Evolutionary conservation across 2,329 filamentous ascomycete species (phyloP).

Genomic region (Iodosphaeria phyllophila): DNA sequence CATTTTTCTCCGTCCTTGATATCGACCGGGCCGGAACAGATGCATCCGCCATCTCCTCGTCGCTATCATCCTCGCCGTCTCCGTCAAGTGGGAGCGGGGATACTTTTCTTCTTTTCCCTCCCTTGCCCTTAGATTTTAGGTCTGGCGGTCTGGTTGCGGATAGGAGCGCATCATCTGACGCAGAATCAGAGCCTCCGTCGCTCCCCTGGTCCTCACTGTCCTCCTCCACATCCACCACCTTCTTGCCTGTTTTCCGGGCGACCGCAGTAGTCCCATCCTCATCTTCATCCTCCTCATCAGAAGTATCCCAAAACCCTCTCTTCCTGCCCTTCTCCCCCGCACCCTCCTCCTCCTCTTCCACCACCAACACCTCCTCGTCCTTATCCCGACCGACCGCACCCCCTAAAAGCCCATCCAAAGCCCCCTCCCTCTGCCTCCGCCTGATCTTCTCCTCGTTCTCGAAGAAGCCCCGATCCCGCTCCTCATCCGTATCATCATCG

Average conservation of each 20-base stretch:
- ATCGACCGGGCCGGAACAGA: no score
- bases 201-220: slow-evolving; percentile 11
- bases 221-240: slow-evolving; percentile 11
- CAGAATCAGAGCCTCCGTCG: slow-evolving; percentile 6
- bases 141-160: slow-evolving; percentile 6
- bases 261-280: not conserved
- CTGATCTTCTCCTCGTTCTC: slow-evolving; percentile 49
- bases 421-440: slow-evolving; percentile 26
- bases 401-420: slow-evolving; percentile 6
- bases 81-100: no score
- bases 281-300: no score
- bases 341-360: no score
- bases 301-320: no score
- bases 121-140: no score
- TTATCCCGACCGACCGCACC: slow-evolving; percentile 6
- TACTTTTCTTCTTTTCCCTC: no score
- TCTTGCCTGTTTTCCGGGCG: slow-evolving; percentile 10
- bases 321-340: no score
- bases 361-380: slow-evolving; percentile 5
- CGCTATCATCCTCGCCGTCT: slow-evolving; percentile 12
- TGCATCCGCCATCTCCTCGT: slow-evolving; percentile 13
- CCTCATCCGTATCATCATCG: slow-evolving; percentile 80
- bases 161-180: slow-evolving; percentile 6
- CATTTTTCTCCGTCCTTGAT: slow-evolving; percentile 6
- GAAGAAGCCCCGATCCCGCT: slow-evolving; percentile 55